phyloP scores from a whole-genome alignment of 208 protist species.

The Borovskyia barvae region DNA sequence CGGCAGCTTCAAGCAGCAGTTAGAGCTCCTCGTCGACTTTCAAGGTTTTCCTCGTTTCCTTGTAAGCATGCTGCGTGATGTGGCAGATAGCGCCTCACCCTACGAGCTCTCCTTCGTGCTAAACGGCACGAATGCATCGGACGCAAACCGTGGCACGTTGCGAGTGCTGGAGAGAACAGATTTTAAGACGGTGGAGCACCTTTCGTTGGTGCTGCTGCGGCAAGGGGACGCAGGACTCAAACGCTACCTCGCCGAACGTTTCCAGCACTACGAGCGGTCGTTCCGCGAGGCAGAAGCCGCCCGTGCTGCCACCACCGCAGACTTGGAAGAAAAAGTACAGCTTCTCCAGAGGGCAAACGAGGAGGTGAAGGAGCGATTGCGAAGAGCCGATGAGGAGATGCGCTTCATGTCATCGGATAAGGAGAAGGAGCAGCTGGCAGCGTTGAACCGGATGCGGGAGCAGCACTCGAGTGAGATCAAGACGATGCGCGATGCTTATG shows the following conservation, averaged over 20 bases:
- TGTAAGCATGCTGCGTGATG: conserved; percentile 55
- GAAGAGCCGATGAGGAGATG: conserved; percentile 12
- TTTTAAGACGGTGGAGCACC: conserved; percentile 83
- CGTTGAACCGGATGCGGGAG: conserved; percentile 26
- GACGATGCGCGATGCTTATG: conserved; percentile 24
- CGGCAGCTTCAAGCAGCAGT: conserved; percentile 64
- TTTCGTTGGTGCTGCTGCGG: conserved; percentile 67
- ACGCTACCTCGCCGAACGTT: conserved; percentile 78
- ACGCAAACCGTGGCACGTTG: conserved; percentile 43
- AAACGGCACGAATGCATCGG: background rate
- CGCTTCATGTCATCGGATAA: conserved; percentile 10
- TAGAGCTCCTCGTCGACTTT: conserved; percentile 86
- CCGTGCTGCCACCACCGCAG: conserved; percentile 15
- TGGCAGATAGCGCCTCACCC: conserved; percentile 38
- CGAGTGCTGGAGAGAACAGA: conserved; percentile 71
- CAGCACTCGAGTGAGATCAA: conserved; percentile 19
- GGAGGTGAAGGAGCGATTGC: conserved; percentile 1
- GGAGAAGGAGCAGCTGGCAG: conserved; percentile 26
- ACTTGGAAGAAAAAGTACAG: conserved; percentile 36
- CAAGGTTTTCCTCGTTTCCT: conserved; percentile 76
- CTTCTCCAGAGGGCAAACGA: conserved; percentile 5
- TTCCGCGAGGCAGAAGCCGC: conserved; percentile 27
- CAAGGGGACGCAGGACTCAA: conserved; percentile 86
- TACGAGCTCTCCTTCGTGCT: conserved; percentile 55
- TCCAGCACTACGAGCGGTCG: conserved; percentile 61